Conservation (phyloP, 2,329 filamentous ascomycete species). For the Talaromyces sp. region DNA sequence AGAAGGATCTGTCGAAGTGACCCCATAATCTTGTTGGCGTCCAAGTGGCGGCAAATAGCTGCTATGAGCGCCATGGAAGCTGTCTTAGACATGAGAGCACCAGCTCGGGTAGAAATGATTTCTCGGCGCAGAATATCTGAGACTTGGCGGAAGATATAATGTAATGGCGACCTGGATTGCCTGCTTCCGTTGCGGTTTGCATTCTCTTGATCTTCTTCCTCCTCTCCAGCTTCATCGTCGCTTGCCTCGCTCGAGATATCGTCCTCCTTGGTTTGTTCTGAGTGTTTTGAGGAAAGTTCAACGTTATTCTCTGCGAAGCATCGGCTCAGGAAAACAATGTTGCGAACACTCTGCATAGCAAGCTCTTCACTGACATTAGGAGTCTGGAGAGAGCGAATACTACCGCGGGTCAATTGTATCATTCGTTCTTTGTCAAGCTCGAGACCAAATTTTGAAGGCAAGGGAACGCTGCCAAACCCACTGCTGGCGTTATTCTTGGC, state of each 20-base stretch:
- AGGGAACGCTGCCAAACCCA: slow-evolving; percentile 51
- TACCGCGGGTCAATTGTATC: slow-evolving; percentile 50
- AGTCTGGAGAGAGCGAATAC: slow-evolving; percentile 56
- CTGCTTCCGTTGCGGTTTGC: slow-evolving; percentile 27
- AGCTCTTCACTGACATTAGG: slow-evolving; percentile 64
- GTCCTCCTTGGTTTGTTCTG: slow-evolving; percentile 34
- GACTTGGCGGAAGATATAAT: slow-evolving; percentile 72
- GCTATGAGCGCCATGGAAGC: slow-evolving; percentile 70
- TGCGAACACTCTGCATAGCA: slow-evolving; percentile 71
- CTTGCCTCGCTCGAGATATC: slow-evolving; percentile 26
- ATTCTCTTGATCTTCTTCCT: slow-evolving; percentile 29
- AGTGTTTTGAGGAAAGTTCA: slow-evolving; percentile 37
- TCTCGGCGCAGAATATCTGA: slow-evolving; percentile 75
- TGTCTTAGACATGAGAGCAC: slow-evolving; percentile 65
- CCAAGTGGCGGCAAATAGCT: slow-evolving; percentile 59
- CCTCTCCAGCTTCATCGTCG: slow-evolving; percentile 35
- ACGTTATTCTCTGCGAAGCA: slow-evolving; percentile 54
- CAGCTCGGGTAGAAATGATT: slow-evolving; percentile 54
- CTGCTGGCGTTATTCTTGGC: slow-evolving; percentile 55
- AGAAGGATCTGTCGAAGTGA: slow-evolving; percentile 61
- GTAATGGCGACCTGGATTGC: slow-evolving; percentile 49
- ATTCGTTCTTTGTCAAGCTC: slow-evolving; percentile 60
- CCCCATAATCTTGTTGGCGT: slow-evolving; percentile 51
- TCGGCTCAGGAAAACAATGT: slow-evolving; percentile 74
- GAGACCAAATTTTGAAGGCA: slow-evolving; percentile 67